Percentiles rank a stretch among this genome's conserved stretches.
phyloP scores from a whole-genome alignment of 2,329 filamentous ascomycete species.

The Ambrosiella xylebori region DNA sequence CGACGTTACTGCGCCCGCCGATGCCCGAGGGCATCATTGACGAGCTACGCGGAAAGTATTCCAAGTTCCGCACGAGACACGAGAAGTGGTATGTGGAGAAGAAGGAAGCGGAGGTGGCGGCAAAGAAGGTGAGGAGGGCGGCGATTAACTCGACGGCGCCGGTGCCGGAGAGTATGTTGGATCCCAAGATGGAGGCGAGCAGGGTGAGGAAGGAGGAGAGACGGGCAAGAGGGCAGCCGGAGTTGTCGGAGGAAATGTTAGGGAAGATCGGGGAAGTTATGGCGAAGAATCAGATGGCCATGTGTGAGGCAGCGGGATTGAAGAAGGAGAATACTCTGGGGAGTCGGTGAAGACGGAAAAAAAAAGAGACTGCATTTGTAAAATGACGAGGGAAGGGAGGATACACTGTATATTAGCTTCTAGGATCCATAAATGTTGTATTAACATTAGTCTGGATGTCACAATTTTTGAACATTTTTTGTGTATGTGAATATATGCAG shows the following conservation, averaged over 20 bases:
- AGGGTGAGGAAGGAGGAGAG: constrained; percentile 34
- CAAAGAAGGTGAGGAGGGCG: constrained; percentile 21
- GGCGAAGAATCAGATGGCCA: constrained; percentile 31
- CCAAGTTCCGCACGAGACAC: constrained; percentile 64
- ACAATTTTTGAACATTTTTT: too few relatives aligned
- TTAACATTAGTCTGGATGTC: too few relatives aligned
- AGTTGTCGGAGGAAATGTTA: constrained; percentile 40
- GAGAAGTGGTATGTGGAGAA: constrained; percentile 52
- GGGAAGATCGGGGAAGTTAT: constrained; percentile 46
- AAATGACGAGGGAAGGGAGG: neutral
- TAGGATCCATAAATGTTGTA: neutral
- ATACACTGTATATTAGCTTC: constrained; percentile 11
- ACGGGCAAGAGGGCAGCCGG: constrained; percentile 35
- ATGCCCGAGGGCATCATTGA: constrained; percentile 67
- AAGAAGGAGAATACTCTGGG: constrained; percentile 8
- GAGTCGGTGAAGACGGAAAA: constrained; percentile 1
- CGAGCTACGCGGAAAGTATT: constrained; percentile 72
- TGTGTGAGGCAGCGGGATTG: constrained; percentile 9
- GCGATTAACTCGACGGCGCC: constrained; percentile 15
- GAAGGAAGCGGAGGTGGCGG: constrained; percentile 42
- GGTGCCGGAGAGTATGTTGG: constrained; percentile 27
- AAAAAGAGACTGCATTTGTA: neutral
- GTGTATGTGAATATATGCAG: neutral
- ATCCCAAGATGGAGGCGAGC: constrained; percentile 43
- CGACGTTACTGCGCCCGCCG: constrained; percentile 59